A percentile compares a stretch with the other conserved stretches of the same genome.
phyloP scores from a whole-genome alignment of 2,329 filamentous ascomycete genomes.

The Curvularia hawaiiensis region DNA sequence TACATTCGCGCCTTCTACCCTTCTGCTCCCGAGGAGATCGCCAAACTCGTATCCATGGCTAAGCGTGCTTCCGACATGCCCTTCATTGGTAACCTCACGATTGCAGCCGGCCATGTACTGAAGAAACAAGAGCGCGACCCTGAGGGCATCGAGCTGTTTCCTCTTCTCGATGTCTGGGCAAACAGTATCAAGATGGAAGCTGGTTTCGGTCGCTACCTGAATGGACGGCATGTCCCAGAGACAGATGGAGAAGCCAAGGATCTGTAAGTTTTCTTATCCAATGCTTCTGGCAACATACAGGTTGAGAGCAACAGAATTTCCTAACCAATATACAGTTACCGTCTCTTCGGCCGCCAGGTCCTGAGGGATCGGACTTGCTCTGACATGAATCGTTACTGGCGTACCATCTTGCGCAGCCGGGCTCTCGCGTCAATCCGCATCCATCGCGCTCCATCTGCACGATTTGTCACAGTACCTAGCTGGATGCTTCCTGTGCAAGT shows the following conservation, averaged over 20 bases:
- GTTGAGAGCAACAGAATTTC: not conserved
- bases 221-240: conserved; percentile 17
- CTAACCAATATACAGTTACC: conserved; percentile 26
- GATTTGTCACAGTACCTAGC: not conserved
- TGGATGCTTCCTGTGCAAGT: not conserved
- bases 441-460: conserved; percentile 19
- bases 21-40: conserved; percentile 2
- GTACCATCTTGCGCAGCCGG: conserved; percentile 26
- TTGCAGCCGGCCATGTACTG: conserved; percentile 29
- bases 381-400: conserved; percentile 33
- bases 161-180: conserved; percentile 36
- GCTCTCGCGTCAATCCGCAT: conserved; percentile 28
- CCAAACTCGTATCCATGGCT: conserved; percentile 5
- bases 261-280: conserved; percentile 24
- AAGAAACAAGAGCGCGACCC: conserved; percentile 14
- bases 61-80: conserved; percentile 22
- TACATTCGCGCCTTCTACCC: conserved; percentile 34
- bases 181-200: conserved; percentile 36
- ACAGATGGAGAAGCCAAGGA: conserved; percentile 42
- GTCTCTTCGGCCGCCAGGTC: conserved; percentile 37
- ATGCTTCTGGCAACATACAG: not conserved
- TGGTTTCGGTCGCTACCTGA: conserved; percentile 38
- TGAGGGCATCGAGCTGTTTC: conserved; percentile 29
- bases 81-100: conserved; percentile 34
- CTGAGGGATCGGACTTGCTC: conserved; percentile 26